Evolutionary conservation across 2,329 filamentous ascomycete species (phyloP), one percentile per base, ranked within the genome.

Genomic region (Penicillium corylophilum): DNA sequence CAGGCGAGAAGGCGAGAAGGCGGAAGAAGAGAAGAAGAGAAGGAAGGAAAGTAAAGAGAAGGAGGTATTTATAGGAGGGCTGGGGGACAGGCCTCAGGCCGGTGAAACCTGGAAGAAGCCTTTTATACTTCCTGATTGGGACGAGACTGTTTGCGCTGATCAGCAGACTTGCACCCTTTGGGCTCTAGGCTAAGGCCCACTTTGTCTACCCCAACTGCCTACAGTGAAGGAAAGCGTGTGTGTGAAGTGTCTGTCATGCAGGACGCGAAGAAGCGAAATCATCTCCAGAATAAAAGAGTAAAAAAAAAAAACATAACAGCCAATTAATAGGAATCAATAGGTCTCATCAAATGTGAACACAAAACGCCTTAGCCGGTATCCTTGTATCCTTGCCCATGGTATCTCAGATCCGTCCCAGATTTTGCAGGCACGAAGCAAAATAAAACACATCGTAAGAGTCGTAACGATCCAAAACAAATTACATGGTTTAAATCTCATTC

Each of bases 401-500:
- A 49, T 60, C 60, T 55, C 52, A 20, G 44, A 55, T 16, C 28
- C 51, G 47, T 56, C 50, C 49, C 43, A n/a, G 7, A 18, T 5
- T 26, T 13, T 16, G 39, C 22, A 23, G 9, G 15, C 18, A 41
- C 13, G 6, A 26, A 24, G 35, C 9, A 54, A 49, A 42, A 47
- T 12, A 40, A 50, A 48, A 46, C 7, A 9, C 2, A 10, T 62
- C 61, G 36, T 63, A 49, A 58, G 18, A 33, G 54, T 63, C 61
- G 44, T 63, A 44, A 54, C 20, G 40, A 6, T n/a, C n/a, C n/a
- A 41, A 29, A 16, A 41, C 20, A 33, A 2, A 38, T 36, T 15
- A 9, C 9, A 26, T 28, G 15, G 7, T 9, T 59, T 55, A 67
- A 23, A 69, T 61, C 44, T 74, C 68, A 41, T 71, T 69, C 51